Evolutionary conservation across 352 stramenopile genomes (phyloP).

Genomic region (Phytophthora citricola): DNA sequence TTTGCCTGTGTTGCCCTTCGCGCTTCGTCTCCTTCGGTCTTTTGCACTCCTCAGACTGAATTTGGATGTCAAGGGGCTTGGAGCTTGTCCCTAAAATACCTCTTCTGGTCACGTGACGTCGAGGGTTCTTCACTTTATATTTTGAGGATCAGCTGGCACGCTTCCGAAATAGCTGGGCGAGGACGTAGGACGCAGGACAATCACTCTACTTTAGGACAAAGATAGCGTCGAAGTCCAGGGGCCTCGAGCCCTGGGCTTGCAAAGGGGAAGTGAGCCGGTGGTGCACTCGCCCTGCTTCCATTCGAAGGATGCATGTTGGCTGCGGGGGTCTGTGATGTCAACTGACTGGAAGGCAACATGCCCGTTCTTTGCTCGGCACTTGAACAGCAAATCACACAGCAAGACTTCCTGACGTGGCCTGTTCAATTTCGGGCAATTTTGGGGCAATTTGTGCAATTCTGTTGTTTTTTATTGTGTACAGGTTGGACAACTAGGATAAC

Average conservation of each 20-base stretch:
- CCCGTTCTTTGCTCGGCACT: conserved; percentile 14
- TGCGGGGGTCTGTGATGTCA: conserved; percentile 9
- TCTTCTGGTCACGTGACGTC: conserved; percentile 1
- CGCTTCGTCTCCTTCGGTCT: conserved; percentile 5
- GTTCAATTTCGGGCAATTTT: not conserved
- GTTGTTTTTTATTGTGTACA: no score
- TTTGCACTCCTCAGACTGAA: conserved; percentile 14
- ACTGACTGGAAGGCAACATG: conserved; percentile 12
- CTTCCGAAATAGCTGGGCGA: conserved; percentile 27
- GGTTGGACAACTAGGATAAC: no score
- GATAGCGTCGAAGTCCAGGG: conserved; percentile 1
- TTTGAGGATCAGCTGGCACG: not conserved
- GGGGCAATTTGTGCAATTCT: not conserved
- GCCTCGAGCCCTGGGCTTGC: not conserved
- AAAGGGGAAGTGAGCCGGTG: not conserved
- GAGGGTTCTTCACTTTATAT: conserved; percentile 20
- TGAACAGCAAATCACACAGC: conserved; percentile 15
- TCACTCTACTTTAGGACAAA: conserved; percentile 5
- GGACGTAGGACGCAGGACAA: conserved; percentile 7
- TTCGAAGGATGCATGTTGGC: conserved; percentile 17
- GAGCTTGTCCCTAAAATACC: conserved; percentile 14
- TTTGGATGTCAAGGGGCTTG: not conserved
- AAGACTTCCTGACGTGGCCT: not conserved
- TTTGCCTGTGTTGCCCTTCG: not conserved
- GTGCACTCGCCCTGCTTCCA: not conserved